These are phyloP conservation scores for Chlorella variabilis DNA, from an alignment of 163 green algal species.

Conservation along the genomic window DNA sequence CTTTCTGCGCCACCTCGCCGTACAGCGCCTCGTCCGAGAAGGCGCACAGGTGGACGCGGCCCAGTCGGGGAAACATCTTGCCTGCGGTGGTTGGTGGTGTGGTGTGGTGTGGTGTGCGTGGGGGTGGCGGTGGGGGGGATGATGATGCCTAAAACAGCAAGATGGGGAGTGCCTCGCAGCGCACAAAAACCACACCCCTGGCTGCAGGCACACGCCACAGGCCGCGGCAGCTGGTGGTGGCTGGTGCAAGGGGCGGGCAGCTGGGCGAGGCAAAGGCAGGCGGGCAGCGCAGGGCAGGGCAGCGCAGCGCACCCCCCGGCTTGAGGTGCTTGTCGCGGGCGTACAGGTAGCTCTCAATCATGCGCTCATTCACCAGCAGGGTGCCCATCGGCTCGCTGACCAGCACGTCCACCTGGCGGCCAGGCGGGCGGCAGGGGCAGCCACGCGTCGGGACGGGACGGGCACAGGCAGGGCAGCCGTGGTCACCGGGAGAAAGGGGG, in stretches of 20 bases:
- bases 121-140: no score
- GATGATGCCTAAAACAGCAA: no score
- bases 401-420: constrained; percentile 65
- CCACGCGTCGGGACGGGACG: no score
- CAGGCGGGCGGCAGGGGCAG: not conserved
- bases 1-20: constrained; percentile 81
- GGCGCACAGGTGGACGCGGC: constrained; percentile 75
- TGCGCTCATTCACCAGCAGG: constrained; percentile 96
- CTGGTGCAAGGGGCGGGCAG: no score
- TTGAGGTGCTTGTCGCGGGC: constrained; percentile 92
- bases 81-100: constrained; percentile 50
- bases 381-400: constrained; percentile 95
- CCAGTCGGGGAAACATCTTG: constrained; percentile 91
- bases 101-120: not conserved
- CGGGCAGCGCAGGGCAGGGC: no score
- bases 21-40: constrained; percentile 91
- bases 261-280: no score
- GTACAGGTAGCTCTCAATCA: constrained; percentile 95
- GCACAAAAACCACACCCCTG: no score
- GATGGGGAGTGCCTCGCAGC: no score
- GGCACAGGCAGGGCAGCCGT: no score
- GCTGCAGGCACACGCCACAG: no score
- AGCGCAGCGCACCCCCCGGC: constrained; percentile 56
- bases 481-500: no score
- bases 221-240: no score